A percentile compares a stretch with the other conserved stretches of the same genome.
These are phyloP conservation scores for Talaromyces liani DNA, from an alignment of 495 filamentous ascomycete species.

Conservation along the genomic window DNA sequence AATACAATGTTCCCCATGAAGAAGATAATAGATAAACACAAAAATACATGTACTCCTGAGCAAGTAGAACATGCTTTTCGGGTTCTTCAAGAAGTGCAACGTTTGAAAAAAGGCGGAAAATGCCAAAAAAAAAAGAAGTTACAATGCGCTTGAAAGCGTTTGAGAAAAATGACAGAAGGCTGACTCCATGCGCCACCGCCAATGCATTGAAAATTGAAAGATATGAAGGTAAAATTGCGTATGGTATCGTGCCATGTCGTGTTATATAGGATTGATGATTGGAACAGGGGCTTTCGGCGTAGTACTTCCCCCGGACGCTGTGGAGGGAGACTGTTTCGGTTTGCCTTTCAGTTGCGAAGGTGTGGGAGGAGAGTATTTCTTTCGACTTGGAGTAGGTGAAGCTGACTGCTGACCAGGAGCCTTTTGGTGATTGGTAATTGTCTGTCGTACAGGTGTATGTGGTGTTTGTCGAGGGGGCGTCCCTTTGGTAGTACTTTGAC, in stretches of 20 bases:
- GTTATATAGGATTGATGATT: conserved; percentile 7
- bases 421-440: background rate
- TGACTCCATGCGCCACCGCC: conserved; percentile 9
- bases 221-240: background rate
- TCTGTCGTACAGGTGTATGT: conserved; percentile 4
- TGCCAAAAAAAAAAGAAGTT: background rate
- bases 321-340: conserved; percentile 7
- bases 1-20: background rate
- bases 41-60: background rate
- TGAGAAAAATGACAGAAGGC: background rate
- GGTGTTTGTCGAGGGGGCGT: conserved; percentile 2
- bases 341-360: conserved; percentile 2
- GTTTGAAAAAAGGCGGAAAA: background rate
- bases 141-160: background rate
- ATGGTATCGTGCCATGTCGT: background rate
- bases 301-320: conserved; percentile 3
- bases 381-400: background rate
- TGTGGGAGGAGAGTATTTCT: conserved; percentile 2
- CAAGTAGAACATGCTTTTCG: background rate
- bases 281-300: conserved; percentile 7
- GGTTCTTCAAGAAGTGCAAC: background rate
- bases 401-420: background rate
- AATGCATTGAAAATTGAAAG: background rate
- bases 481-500: conserved; percentile 18
- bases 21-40: background rate